Evolutionary conservation across 225 moss, liverwort and hornwort species (phyloP), one percentile per base, ranked within the genome.

Genomic region (Polytrichum commune): DNA sequence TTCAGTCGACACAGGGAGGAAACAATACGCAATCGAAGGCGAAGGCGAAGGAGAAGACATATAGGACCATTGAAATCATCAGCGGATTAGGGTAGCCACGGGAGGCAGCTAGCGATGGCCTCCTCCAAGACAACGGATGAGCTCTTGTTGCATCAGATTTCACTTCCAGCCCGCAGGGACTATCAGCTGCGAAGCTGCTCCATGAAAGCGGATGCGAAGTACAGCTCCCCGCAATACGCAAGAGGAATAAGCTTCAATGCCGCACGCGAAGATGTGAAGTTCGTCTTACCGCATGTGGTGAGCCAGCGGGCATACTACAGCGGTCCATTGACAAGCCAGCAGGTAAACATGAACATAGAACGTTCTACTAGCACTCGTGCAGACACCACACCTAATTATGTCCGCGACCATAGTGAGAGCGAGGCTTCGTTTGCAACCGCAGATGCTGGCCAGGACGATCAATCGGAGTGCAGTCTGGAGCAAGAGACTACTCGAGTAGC

Each of bases 241-340:
- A 72, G 87, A 69, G 84, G 84, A 29, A 63, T 81, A 73, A 87
- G 87, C 63, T 87, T 87, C 77, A 84, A 87, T 68, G 77, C 81
- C 28, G 72, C 79, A 22, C 80, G 78, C 57, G 75, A 77, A 29
- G 72, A 79, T 55, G 72, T 76, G 3, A 62, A 83, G 2, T 58
- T 65, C 29, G 78, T 58, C 62, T 29, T 80, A 56, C 64, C 74
- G 5, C 72, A 67, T 62, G 65, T 70, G 62, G 35, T 69, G 19
- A 77, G 62, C n/a, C 76, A 63, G 53, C 83, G 80, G 32, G 78
- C 70, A 19, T 87, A 82, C 76, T 83, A 78, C 72, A 87, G 86
- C 28, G 86, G 83, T 6, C 86, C 86, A 20, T 74, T 83, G 26
- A 62, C 72, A 66, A 74, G 81, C 76, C 69, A 66, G 66, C 46